These are phyloP conservation scores for Ramicandelaber brevisporus DNA, from an alignment of 192 early-diverging fungal species.

Conservation along the genomic window DNA sequence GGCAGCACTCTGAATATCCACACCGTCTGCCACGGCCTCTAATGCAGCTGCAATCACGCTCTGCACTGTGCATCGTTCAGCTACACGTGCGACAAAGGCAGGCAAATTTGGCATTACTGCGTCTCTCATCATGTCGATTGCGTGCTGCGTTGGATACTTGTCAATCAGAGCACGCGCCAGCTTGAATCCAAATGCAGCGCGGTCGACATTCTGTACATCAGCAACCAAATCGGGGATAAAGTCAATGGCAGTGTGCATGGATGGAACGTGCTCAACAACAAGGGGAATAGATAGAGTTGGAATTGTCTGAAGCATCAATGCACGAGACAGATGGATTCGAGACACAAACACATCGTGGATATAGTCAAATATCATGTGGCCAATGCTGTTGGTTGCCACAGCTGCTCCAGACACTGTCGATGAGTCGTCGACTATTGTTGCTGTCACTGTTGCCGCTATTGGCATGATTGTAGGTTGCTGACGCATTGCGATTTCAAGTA, in stretches of 20 bases:
- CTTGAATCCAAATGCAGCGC: conserved; percentile 13
- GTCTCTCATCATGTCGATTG: conserved; percentile 15
- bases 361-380: conserved; percentile 26
- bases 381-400: too few relatives aligned
- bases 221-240: conserved; percentile 30
- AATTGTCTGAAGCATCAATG: conserved; percentile 35
- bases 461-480: not conserved
- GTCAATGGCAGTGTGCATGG: conserved; percentile 28
- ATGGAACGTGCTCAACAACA: conserved; percentile 31
- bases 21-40: too few relatives aligned
- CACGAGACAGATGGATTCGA: conserved; percentile 20
- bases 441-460: not conserved
- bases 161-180: conserved; percentile 10
- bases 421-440: not conserved
- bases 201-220: conserved; percentile 11
- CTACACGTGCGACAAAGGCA: too few relatives aligned
- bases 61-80: too few relatives aligned
- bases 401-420: not conserved
- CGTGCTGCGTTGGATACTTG: conserved; percentile 14
- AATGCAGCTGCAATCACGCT: too few relatives aligned
- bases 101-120: conserved; percentile 15
- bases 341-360: conserved; percentile 32
- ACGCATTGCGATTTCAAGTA: conserved; percentile 19
- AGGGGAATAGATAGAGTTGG: conserved; percentile 16
- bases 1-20: too few relatives aligned